Evolutionary conservation across 1,284 basidiomycete species (phyloP), one percentile per base, ranked within the genome.

Genomic region (Cryptococcus deneoformans): DNA sequence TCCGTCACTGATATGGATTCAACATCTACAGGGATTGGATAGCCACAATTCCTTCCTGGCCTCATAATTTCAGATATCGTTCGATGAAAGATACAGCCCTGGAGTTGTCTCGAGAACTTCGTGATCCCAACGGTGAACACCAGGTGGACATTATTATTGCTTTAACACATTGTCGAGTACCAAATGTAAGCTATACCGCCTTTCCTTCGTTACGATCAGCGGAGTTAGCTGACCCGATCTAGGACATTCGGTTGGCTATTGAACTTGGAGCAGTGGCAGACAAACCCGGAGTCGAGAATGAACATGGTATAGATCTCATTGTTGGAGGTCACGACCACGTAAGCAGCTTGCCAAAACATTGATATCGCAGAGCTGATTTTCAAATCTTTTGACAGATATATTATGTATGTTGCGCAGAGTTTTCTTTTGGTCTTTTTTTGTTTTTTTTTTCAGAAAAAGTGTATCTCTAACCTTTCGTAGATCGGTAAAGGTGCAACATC

Each of bases 281-380:
- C 62, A 61, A 77, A 14, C 70, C 72, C 0, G 69, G 73, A 3
- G 70, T 77, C 1, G 75, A 77, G 46, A 76, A 79, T 49, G 72
- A 79, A 43, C 91, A 96, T 62, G 92, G 92, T 6, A 86, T 87
- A 0, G 92, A 96, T 69, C 77, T 95, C 16, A 77, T 96, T 46
- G 82, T 95, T 6, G 92, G 92, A 4, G 92, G 92, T 0, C 92
- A 96, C 65, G 92, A 96, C 69, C 92, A 96, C 57, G 71, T 74
- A 45, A 54, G 68, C 63, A 34, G 20, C 36, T 16, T 20, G 35
- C 5, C 4, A 16, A 34, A 5, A 45, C 40, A 14, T 24, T 16
- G 40, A 52, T n/a, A n/a, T 44, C 20, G 16, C 39, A 47, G 9
- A 35, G 16, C 36, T 20, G 46, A 14, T 48, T 7, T 29, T 29